phyloP scores from a whole-genome alignment of 164 flowering plant genomes.

The Vitis cinerea region DNA sequence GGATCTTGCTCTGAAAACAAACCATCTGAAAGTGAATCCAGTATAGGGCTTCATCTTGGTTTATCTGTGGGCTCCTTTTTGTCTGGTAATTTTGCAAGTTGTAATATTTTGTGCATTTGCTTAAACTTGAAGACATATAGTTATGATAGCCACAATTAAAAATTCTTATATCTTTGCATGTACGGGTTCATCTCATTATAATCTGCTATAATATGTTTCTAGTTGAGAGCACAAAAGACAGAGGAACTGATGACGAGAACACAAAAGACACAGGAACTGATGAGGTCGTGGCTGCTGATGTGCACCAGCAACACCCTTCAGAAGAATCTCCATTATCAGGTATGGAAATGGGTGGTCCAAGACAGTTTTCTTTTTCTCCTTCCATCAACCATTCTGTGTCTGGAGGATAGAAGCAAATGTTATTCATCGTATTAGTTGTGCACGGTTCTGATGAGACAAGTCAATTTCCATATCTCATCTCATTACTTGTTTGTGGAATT shows the following conservation, averaged over 20 bases:
- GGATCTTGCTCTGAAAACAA: slow-evolving; percentile 9
- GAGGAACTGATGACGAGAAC: slow-evolving; percentile 22
- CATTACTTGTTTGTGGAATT: slow-evolving; percentile 17
- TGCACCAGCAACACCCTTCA: slow-evolving; percentile 16
- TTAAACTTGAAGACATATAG: background rate
- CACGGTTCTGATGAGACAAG: background rate
- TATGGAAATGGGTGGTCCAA: slow-evolving; percentile 16
- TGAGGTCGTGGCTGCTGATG: slow-evolving; percentile 12
- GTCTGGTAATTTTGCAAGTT: slow-evolving; percentile 29
- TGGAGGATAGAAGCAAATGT: background rate
- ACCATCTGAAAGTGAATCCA: slow-evolving; percentile 28
- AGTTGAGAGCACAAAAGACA: slow-evolving; percentile 27
- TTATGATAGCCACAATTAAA: background rate
- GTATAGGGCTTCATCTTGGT: slow-evolving; percentile 40
- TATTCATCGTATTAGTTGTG: background rate
- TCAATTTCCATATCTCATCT: background rate
- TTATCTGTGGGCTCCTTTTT: slow-evolving; percentile 33
- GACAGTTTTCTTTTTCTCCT: slow-evolving; percentile 1
- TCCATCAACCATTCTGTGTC: background rate
- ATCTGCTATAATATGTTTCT: slow-evolving; percentile 9
- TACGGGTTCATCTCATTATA: background rate
- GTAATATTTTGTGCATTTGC: background rate
- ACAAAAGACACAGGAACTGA: slow-evolving; percentile 9
- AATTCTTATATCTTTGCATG: background rate
- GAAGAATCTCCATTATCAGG: slow-evolving; percentile 33